phyloP scores from a whole-genome alignment of 257 asterid species.

The Scutellaria minor region DNA sequence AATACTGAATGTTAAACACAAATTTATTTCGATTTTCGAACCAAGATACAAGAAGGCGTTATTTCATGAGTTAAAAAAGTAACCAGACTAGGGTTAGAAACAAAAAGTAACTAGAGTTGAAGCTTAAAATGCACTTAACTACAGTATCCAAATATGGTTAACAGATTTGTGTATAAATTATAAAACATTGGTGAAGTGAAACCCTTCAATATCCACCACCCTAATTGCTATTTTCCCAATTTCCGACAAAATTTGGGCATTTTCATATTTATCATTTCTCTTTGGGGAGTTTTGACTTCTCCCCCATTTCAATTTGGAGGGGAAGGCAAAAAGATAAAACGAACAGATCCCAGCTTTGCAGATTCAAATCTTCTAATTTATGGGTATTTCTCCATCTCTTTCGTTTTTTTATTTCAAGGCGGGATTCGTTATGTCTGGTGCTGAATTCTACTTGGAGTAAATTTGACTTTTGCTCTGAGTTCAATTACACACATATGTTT shows the following conservation, averaged over 20 bases:
- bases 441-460: constrained; percentile 27
- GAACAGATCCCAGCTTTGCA: constrained; percentile 32
- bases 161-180: not conserved
- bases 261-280: constrained; percentile 36
- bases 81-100: too few relatives aligned
- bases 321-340: constrained; percentile 37
- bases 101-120: not conserved
- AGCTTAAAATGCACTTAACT: constrained; percentile 27
- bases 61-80: too few relatives aligned
- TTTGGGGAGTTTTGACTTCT: constrained; percentile 47
- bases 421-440: constrained; percentile 6
- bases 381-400: constrained; percentile 35
- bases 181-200: constrained; percentile 23
- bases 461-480: constrained; percentile 26
- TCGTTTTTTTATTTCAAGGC: not conserved
- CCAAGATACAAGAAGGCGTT: too few relatives aligned
- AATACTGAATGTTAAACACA: too few relatives aligned
- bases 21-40: too few relatives aligned
- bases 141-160: constrained; percentile 44
- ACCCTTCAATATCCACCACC: constrained; percentile 32
- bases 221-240: constrained; percentile 25
- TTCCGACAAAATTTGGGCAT: constrained; percentile 37
- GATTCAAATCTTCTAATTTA: constrained; percentile 38
- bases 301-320: constrained; percentile 50
- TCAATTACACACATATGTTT: constrained; percentile 42